Evolutionary conservation across 805 yeast species (phyloP), one percentile per base, ranked within the genome.

Genomic region (Pichia paraexigua): DNA sequence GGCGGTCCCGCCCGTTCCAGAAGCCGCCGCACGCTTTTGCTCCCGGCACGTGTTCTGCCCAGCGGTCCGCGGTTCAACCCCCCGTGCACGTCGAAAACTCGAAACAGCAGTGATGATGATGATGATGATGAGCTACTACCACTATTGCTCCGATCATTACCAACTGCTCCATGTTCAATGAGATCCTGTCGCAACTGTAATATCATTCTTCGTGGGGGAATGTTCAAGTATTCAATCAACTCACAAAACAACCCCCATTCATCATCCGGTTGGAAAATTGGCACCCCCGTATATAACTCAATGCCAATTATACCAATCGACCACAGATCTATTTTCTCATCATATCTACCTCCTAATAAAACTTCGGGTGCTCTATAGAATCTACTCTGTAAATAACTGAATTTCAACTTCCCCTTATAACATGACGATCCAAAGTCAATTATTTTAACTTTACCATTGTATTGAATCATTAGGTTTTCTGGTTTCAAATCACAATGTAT

Each of bases 291-390:
- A 58, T 86, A 91, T 46, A 92, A 71, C 66, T 94, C 99, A 1
- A 94, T 95, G 35, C 89, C 80, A 47, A 94, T 88, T 64, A 97
- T 87, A 0, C 96, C 99, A 43, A 91, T 71, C 0, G 98, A 92
- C 99, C 99, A 94, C 82, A 92, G 70, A 58, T 79, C 84, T 39
- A 79, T 78, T 56, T 69, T 73, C n/a, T 65, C 63, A 53, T 71
- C 63, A 59, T 85, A 85, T 35, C 80, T 69, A 12, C 85, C 77
- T 1, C 92, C 94, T 3, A 86, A 50, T 12, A 83, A 68, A 6
- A 86, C 83, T 61, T 86, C 95, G 0, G 95, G 95, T 0, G 94
- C 89, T 48, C 95, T 66, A 61, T 86, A 86, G 58, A 80, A 86
- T 46, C 95, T 65, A 1, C 92, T 85, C 59, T 75, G 77, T 51